Percentiles rank a stretch among this genome's conserved stretches.
These are phyloP conservation scores for Sarocladium strictum DNA, from an alignment of 2,329 filamentous ascomycete species.

Conservation along the genomic window DNA sequence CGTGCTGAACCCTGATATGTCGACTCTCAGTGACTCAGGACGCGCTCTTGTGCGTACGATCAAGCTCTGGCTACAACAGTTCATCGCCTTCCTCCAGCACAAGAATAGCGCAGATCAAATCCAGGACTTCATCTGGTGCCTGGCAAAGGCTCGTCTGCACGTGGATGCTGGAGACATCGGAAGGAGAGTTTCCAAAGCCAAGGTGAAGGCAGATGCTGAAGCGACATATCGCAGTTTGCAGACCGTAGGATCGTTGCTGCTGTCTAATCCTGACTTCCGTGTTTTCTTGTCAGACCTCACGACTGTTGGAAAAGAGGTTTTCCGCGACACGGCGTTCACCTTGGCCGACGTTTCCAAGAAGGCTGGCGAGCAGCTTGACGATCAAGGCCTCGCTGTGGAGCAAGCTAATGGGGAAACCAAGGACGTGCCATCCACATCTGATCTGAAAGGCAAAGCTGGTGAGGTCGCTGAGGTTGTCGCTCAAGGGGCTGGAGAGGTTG, in stretches of 20 bases:
- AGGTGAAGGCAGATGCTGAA: constrained; percentile 25
- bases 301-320: constrained; percentile 74
- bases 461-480: constrained; percentile 48
- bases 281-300: constrained; percentile 77
- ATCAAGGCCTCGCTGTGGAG: constrained; percentile 41
- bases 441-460: constrained; percentile 53
- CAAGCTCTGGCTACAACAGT: constrained; percentile 68
- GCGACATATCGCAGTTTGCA: constrained; percentile 69
- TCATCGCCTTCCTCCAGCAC: constrained; percentile 74
- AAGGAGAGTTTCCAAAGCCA: constrained; percentile 21
- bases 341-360: constrained; percentile 70
- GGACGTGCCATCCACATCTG: constrained; percentile 48
- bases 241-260: constrained; percentile 75
- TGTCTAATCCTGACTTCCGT: constrained; percentile 88
- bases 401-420: constrained; percentile 26
- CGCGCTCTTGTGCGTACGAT: constrained; percentile 64
- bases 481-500: constrained; percentile 48
- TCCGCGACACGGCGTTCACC: constrained; percentile 78
- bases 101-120: constrained; percentile 84
- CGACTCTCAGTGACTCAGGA: constrained; percentile 70
- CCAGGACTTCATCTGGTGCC: constrained; percentile 86
- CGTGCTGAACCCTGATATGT: constrained; percentile 64
- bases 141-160: constrained; percentile 63
- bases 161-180: constrained; percentile 25
- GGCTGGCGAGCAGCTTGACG: constrained; percentile 67